A percentile compares a stretch with the other conserved stretches of the same genome.
These are phyloP conservation scores for Moesziomyces antarcticus DNA, from an alignment of 1,284 basidiomycete species.

Conservation along the genomic window DNA sequence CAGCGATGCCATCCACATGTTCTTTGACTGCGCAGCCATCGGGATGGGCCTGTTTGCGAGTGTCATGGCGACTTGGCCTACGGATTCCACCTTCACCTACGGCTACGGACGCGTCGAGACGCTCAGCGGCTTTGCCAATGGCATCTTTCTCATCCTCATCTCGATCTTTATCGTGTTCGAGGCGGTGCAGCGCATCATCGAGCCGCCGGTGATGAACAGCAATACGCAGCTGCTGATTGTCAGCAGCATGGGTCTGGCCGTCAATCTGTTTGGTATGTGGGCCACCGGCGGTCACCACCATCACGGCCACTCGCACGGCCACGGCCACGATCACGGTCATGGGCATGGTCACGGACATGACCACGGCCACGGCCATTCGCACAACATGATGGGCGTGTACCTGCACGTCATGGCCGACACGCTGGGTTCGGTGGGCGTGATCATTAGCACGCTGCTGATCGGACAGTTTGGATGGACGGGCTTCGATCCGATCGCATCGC, in stretches of 20 bases:
- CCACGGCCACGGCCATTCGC: conserved; percentile 77
- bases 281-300: conserved; percentile 79
- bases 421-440: conserved; percentile 93
- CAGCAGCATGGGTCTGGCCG: conserved; percentile 85
- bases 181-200: conserved; percentile 91
- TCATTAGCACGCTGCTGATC: conserved; percentile 94
- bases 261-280: conserved; percentile 99
- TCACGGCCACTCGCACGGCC: conserved; percentile 59
- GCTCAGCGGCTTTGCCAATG: conserved; percentile 96
- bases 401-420: conserved; percentile 73
- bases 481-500: conserved; percentile 96
- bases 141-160: conserved; percentile 93
- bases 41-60: conserved; percentile 94
- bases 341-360: conserved; percentile 64
- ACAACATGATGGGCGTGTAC: conserved; percentile 99
- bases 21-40: conserved; percentile 98
- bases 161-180: conserved; percentile 99
- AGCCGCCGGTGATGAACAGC: conserved; percentile 94
- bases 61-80: conserved; percentile 97
- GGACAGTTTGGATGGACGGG: conserved; percentile 99
- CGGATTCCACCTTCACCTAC: conserved; percentile 93
- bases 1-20: conserved; percentile 99
- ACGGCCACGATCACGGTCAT: conserved; percentile 71
- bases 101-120: conserved; percentile 99
- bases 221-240: conserved; percentile 91